Percentiles rank a stretch among this genome's conserved stretches.
Evolutionary conservation across 192 early-diverging fungal genomes (phyloP).

Genomic region (Podila clonocystis): DNA sequence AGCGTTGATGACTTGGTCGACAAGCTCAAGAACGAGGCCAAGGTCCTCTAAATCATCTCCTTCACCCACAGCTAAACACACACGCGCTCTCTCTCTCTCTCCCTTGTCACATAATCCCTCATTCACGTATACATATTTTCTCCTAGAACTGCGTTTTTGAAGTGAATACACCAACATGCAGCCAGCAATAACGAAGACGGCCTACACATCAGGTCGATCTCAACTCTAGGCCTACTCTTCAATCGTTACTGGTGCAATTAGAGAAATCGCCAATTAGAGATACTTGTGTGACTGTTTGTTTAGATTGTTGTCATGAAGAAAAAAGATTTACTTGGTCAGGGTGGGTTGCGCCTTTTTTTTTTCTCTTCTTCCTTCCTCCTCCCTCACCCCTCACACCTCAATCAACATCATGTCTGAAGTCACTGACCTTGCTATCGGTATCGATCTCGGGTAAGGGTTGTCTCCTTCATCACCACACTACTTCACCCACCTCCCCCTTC

Average conservation of each 20-base stretch:
- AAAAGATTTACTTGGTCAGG: not conserved
- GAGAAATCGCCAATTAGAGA: no score
- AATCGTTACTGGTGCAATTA: no score
- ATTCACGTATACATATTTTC: no score
- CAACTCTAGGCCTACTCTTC: no score
- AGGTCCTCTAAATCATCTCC: conserved; percentile 38
- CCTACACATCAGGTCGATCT: no score
- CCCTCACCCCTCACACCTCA: conserved; percentile 7
- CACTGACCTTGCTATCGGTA: conserved; percentile 24
- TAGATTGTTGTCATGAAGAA: not conserved
- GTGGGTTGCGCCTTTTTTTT: conserved; percentile 6
- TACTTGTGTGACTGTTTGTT: not conserved
- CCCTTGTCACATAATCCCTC: not conserved
- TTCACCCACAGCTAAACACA: not conserved
- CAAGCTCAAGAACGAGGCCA: conserved; percentile 78
- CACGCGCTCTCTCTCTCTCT: not conserved
- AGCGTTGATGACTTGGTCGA: conserved; percentile 92
- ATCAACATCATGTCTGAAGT: conserved; percentile 42
- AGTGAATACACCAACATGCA: no score
- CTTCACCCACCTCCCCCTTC: not conserved
- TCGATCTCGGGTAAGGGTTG: conserved; percentile 32
- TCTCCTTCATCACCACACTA: conserved; percentile 1
- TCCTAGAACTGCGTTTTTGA: no score
- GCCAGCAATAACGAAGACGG: no score
- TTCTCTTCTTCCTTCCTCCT: conserved; percentile 7